Evolutionary conservation across 31 red algal genomes (phyloP), one percentile per base, ranked within the genome.

Genomic region (Odonthalia washingtoniensis): DNA sequence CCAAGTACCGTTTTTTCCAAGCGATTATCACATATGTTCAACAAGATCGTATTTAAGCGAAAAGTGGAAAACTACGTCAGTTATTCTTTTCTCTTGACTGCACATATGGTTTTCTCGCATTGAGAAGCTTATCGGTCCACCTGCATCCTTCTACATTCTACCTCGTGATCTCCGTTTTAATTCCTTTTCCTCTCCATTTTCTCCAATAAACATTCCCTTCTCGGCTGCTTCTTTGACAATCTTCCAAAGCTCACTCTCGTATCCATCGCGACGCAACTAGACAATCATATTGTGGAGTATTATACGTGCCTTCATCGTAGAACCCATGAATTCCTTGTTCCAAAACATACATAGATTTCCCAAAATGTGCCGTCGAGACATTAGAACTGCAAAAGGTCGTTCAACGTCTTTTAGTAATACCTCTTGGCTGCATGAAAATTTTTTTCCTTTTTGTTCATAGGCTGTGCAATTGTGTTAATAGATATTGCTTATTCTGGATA

Each of bases 401-500:
- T 81, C 77, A 28, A 81, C 4, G 46, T 53, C 45, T 44, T 81
- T 81, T 81, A 4, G 2, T 53, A 64, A 36, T 36, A 5, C 26
- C 45, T 81, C 77, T 30, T 81, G 38, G 27, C 28, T 24, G 4
- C 40, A n/a, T 2, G 46, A 53, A 14, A 81, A 81, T 3, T 2
- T 81, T 45, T 81, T 81, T 49, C 81, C 17, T 84, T 84, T 63
- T 72, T 27, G 2, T 60, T 45, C 21, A 72, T 27, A 46, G 65
- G 63, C 31, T 72, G 27, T 30, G 26, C 24, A 72, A 72, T 12
- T 6, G 81, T 84, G 24, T 84, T 53, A 16, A 70, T 65, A 26
- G 70, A 84, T 3, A 82, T 27, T 3, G 66, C 75, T 21, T 60
- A 90, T 21, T 39, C 37, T 28, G 87, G 87, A 43, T 90, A 81